Conservation (phyloP, 2,329 filamentous ascomycete species). For the Chrysosporium queenslandicum region DNA sequence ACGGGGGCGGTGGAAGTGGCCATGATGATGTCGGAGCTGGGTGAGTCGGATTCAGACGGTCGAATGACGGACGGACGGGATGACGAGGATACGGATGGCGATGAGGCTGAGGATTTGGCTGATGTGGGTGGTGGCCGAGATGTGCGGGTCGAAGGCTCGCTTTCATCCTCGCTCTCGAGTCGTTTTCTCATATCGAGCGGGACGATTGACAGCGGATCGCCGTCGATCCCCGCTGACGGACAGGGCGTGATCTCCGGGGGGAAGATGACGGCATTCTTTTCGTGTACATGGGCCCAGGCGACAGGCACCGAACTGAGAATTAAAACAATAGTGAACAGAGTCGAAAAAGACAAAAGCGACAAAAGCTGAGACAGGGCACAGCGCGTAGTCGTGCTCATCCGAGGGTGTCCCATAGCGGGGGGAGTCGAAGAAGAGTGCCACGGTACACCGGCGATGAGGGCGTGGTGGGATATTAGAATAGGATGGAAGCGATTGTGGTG, state of each 20-base stretch:
- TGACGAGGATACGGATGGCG: not conserved
- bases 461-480: no score
- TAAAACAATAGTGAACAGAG: not conserved
- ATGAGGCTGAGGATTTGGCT: not conserved
- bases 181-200: conserved; percentile 2
- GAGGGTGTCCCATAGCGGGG: not conserved
- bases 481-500: not conserved
- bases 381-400: not conserved
- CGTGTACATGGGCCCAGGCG: not conserved
- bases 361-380: not conserved
- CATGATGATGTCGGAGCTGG: conserved; percentile 9
- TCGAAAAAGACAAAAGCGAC: not conserved
- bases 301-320: not conserved
- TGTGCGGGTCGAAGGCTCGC: not conserved
- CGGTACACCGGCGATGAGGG: no score
- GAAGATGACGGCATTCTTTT: not conserved
- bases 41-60: not conserved
- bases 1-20: conserved; percentile 17
- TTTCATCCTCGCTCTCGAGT: not conserved
- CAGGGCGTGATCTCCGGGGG: not conserved
- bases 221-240: not conserved
- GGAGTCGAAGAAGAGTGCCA: no score
- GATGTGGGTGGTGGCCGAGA: not conserved
- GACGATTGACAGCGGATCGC: not conserved
- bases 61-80: conserved; percentile 1